A percentile compares a stretch with the other conserved stretches of the same genome.
These are phyloP conservation scores for Canavalia ensiformis DNA, from an alignment of 306 rosid genomes.

Conservation along the genomic window DNA sequence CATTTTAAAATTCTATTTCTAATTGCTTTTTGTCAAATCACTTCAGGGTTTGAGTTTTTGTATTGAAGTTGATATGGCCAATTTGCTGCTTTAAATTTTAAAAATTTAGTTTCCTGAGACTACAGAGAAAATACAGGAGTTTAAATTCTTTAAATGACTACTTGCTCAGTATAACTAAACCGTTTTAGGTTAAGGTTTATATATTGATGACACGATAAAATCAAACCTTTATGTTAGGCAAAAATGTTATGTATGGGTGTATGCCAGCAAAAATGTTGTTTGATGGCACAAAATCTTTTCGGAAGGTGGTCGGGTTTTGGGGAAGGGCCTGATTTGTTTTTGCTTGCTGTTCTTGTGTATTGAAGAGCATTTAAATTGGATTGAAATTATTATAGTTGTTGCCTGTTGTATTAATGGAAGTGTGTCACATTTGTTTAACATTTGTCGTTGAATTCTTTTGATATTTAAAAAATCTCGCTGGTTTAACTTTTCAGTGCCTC, in stretches of 20 bases:
- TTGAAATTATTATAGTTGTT: not conserved
- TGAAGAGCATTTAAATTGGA: not conserved
- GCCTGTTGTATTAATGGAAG: not conserved
- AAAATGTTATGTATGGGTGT: not conserved
- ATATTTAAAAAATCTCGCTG: not conserved
- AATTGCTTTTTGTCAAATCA: not conserved
- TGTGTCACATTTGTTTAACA: not conserved
- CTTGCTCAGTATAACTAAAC: not conserved
- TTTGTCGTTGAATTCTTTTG: not conserved
- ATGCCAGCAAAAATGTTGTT: not conserved
- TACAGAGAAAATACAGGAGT: not conserved
- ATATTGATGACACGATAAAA: constrained; percentile 3
- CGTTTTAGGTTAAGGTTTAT: not conserved
- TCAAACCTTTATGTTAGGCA: not conserved
- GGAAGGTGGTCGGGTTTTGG: not conserved
- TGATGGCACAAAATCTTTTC: not conserved
- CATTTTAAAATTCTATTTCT: constrained; percentile 20
- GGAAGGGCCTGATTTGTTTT: constrained; percentile 7
- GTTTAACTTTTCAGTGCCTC: not conserved
- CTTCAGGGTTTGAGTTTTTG: constrained; percentile 14
- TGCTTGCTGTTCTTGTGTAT: not conserved
- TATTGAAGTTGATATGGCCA: constrained; percentile 2
- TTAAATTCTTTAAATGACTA: not conserved
- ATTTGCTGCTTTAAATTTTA: not conserved
- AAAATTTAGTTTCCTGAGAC: not conserved